Base-by-base conservation (phyloP, 1,139 yeast species). In the Yamadazyma sp. region DNA sequence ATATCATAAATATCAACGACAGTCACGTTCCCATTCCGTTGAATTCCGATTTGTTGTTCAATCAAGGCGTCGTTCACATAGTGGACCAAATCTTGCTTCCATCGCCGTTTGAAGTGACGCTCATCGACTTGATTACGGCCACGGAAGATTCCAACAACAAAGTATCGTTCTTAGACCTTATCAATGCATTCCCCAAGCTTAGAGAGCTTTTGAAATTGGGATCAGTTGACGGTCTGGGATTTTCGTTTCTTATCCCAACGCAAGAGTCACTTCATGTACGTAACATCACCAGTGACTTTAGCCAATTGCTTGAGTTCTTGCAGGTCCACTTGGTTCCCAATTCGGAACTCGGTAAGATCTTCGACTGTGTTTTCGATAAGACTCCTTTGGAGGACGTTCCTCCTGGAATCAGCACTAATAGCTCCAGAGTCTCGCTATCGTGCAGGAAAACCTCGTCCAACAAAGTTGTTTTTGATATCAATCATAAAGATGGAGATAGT, bases 51-150 rank as follows among this genome's bases (percentile, higher is more conserved):
- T 72, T 88, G 7, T 57, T 92, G 13, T 90, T 86, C 56, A 80
- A 78, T 44, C 83, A 85, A 53, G 98, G 97, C 1, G 96, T 90
- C 0, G 77, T 87, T 2, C 97, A 89, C 55, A 79, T 90, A 1
- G 64, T 86, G 5, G 64, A 71, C 32, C 59, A 71, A 9, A 67
- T 87, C 0, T 54, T 78, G 2, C 61, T 88, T 8, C 96, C 97
- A 0, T 58, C 62, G 0, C 59, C 65, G 23, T 61, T 90, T 23
- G 58, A 67, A 8, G 73, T 92, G 3, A 60, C 82, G 0, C 62
- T 86, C 13, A 39, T 48, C 1, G 84, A 87, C 39, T 66, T 92
- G 36, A 64, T 90, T 12, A 50, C 47, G 26, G 59, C 75, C 0
- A 68, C 73, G 1, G 58, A 58, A 3, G 68, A 79, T 3, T 78